Evolutionary conservation across 192 early-diverging fungal species (phyloP).

Genomic region (Chytriomyces sp.): DNA sequence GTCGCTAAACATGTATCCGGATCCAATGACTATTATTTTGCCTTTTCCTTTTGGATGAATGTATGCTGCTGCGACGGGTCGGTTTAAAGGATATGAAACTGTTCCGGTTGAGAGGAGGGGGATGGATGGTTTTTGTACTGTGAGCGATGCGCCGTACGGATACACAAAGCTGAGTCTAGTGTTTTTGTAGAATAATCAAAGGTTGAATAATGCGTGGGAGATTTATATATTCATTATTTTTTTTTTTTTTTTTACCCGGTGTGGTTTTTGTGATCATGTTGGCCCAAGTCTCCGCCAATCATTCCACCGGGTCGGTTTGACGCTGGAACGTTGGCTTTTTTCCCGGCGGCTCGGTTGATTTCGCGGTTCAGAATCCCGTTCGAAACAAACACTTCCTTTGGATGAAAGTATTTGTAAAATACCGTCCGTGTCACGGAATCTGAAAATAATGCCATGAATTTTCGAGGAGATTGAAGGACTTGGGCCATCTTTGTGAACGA

Average conservation of each 20-base stretch:
- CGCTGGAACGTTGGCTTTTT: constrained; percentile 38
- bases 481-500: background rate
- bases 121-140: constrained; percentile 69
- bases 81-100: constrained; percentile 65
- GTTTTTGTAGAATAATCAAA: background rate
- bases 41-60: constrained; percentile 52
- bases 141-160: constrained; percentile 66
- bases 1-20: constrained; percentile 65
- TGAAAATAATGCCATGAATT: constrained; percentile 29
- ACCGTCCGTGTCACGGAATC: constrained; percentile 65
- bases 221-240: background rate
- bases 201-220: background rate
- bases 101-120: constrained; percentile 65
- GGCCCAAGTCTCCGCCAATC: constrained; percentile 13
- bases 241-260: constrained; percentile 16
- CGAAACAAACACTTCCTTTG: constrained; percentile 66
- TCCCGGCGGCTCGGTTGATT: constrained; percentile 63
- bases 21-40: constrained; percentile 60
- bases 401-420: constrained; percentile 68
- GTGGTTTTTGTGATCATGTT: constrained; percentile 33
- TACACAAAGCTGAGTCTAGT: constrained; percentile 49
- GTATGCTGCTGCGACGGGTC: constrained; percentile 63
- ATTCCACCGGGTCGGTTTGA: constrained; percentile 26
- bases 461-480: background rate
- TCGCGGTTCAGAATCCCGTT: constrained; percentile 69